Percentiles rank a stretch among this genome's conserved stretches.
Conservation (phyloP, 2,329 filamentous ascomycete genomes). For the Cryphonectria parasitica region DNA sequence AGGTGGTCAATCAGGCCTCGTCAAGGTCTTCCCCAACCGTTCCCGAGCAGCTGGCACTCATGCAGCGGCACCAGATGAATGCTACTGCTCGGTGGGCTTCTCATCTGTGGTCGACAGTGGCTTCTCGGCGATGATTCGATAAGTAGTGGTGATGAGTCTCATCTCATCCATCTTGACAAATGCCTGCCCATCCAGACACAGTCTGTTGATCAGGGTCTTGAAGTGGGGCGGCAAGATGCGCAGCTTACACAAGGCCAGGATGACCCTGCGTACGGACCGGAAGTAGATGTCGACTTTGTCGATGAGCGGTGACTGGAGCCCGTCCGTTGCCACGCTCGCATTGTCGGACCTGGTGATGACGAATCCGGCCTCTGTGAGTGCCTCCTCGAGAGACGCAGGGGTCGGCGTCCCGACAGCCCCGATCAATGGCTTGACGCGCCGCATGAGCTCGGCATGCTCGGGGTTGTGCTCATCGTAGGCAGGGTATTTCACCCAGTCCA, state of each 20-base stretch:
- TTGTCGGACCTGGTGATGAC: constrained; percentile 52
- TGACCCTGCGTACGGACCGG: constrained; percentile 52
- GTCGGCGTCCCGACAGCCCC: constrained; percentile 59
- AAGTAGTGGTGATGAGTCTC: constrained; percentile 56
- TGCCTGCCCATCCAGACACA: constrained; percentile 57
- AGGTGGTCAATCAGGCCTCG: neutral
- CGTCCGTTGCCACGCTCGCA: constrained; percentile 49
- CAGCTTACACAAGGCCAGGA: constrained; percentile 52
- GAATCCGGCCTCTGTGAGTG: constrained; percentile 52
- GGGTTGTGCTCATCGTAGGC: constrained; percentile 51
- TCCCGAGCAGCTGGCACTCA: neutral
- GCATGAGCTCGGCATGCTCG: constrained; percentile 55
- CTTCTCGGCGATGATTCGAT: constrained; percentile 56
- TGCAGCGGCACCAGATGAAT: neutral
- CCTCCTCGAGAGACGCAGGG: constrained; percentile 49
- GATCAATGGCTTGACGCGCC: constrained; percentile 58
- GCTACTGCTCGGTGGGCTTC: neutral
- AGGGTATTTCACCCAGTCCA: constrained; percentile 58
- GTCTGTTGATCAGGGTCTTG: constrained; percentile 55
- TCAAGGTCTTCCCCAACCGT: neutral
- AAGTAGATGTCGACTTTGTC: constrained; percentile 60
- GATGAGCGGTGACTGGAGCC: constrained; percentile 55
- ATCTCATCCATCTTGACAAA: constrained; percentile 60
- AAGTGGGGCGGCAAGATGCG: constrained; percentile 54
- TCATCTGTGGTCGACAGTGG: constrained; percentile 30